Conservation (phyloP, 306 rosid species). For the Trichosanthes truncata region DNA sequence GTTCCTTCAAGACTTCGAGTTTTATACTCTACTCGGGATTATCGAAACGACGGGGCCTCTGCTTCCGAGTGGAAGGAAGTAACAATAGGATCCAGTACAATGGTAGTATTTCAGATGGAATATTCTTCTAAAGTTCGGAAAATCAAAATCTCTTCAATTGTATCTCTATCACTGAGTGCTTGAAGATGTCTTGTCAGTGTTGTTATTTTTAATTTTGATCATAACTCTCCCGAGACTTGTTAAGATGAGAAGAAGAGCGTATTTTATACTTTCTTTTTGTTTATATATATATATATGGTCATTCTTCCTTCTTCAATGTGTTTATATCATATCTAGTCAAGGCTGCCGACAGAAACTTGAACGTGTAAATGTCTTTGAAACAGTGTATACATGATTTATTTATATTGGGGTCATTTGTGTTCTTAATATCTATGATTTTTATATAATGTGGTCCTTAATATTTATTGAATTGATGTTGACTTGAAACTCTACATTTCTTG, state of each 20-base stretch:
- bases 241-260: background rate
- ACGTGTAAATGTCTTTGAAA: background rate
- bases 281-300: background rate
- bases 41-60: constrained; percentile 60
- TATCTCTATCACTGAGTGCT: constrained; percentile 60
- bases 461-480: background rate
- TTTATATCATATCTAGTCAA: background rate
- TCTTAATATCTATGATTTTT: background rate
- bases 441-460: background rate
- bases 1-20: constrained; percentile 73
- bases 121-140: constrained; percentile 47
- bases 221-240: background rate
- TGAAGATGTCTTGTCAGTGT: constrained; percentile 18
- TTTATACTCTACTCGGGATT: constrained; percentile 52
- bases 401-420: background rate
- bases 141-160: constrained; percentile 58
- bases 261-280: background rate
- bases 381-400: background rate
- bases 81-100: constrained; percentile 57
- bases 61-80: constrained; percentile 61
- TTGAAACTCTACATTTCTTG: background rate
- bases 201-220: background rate
- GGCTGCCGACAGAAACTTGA: background rate
- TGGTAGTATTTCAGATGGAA: constrained; percentile 52
- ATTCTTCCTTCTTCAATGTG: background rate